Base-by-base conservation (phyloP, 2,329 filamentous ascomycete species). In the Dactylonectria macrodidyma region DNA sequence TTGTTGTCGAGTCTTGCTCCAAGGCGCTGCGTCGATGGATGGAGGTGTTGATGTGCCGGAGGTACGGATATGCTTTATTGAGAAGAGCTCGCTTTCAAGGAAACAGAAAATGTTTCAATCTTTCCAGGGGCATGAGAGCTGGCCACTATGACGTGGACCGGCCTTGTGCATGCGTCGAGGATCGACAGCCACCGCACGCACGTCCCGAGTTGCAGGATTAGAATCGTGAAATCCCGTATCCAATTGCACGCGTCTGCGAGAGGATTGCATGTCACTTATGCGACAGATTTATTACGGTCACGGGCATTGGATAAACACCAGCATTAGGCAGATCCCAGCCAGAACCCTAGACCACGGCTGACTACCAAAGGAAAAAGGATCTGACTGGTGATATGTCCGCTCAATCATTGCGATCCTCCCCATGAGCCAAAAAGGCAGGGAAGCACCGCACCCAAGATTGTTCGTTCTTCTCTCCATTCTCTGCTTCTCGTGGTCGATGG, bases 391-490 rank as follows among this genome's bases (percentile, higher is more conserved):
- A 63, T 50, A 86, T 87, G 86, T 87, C 82, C 85, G 86, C 75
- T 87, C 86, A 87, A 87, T 87, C 86, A 87, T 87, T 87, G 86
- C 86, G 85, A 83, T 87, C 86, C 86, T 85, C 81, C 84, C 81
- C 86, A 87, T 79, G 61, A 67, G 77, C 80, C 75, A 54, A 66
- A 77, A 75, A 48, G 77, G 79, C 78, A 81, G 84, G 80, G 81
- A 82, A 87, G 82, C 86, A 87, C 84, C 86, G 86, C 86, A 87
- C 86, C 86, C 86, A 87, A 87, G 86, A 87, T 86, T 86, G 85
- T 84, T 83, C 86, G 84, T 76, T 80, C 85, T 84, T 70, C 78
- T 87, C 86, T 87, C 81, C 86, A 84, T 87, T 84, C 83, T 85
- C 76, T 81, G 79, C 80, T 82, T 79, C 84, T 81, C 80, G 76